phyloP scores from a whole-genome alignment of 495 filamentous ascomycete species.

The Neurospora sp. region DNA sequence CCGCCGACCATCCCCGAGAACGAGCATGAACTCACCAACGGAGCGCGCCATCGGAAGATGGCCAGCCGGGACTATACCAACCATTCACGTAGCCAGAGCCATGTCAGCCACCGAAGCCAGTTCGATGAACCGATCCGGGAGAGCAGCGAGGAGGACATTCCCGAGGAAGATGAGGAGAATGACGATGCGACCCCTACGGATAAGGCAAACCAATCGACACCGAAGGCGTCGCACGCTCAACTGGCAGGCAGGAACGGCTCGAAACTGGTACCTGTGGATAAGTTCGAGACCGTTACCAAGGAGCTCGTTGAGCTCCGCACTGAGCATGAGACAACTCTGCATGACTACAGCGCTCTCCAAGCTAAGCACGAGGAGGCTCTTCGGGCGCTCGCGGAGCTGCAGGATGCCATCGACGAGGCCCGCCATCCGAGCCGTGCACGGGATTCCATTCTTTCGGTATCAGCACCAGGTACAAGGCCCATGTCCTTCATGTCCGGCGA shows the following conservation, averaged over 20 bases:
- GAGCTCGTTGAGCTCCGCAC: slow-evolving; percentile 85
- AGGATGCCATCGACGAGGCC: slow-evolving; percentile 77
- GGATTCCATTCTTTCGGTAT: slow-evolving; percentile 43
- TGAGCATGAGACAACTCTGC: slow-evolving; percentile 77
- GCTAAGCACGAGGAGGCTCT: slow-evolving; percentile 88
- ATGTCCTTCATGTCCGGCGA: slow-evolving; percentile 88
- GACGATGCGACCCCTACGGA: slow-evolving; percentile 14
- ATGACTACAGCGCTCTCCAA: slow-evolving; percentile 71
- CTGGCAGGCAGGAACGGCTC: slow-evolving; percentile 1
- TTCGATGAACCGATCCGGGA: slow-evolving; percentile 44
- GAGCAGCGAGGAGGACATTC: slow-evolving; percentile 24
- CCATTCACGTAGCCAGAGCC: slow-evolving; percentile 41
- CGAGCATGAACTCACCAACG: slow-evolving; percentile 26
- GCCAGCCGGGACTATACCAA: slow-evolving; percentile 32
- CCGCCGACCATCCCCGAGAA: slow-evolving; percentile 28
- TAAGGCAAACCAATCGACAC: slow-evolving; percentile 21
- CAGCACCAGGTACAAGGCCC: slow-evolving; percentile 55
- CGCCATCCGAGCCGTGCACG: slow-evolving; percentile 49
- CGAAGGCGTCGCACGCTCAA: slow-evolving; percentile 15
- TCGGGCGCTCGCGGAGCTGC: slow-evolving; percentile 67
- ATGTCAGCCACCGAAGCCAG: slow-evolving; percentile 40
- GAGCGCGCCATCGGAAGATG: slow-evolving; percentile 30
- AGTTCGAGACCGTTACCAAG: slow-evolving; percentile 83
- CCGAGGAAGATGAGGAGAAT: slow-evolving; percentile 25
- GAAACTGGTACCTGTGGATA: slow-evolving; percentile 68